These are phyloP conservation scores for Dactylellina parvicollis DNA, from an alignment of 2,329 filamentous ascomycete species.

Conservation along the genomic window DNA sequence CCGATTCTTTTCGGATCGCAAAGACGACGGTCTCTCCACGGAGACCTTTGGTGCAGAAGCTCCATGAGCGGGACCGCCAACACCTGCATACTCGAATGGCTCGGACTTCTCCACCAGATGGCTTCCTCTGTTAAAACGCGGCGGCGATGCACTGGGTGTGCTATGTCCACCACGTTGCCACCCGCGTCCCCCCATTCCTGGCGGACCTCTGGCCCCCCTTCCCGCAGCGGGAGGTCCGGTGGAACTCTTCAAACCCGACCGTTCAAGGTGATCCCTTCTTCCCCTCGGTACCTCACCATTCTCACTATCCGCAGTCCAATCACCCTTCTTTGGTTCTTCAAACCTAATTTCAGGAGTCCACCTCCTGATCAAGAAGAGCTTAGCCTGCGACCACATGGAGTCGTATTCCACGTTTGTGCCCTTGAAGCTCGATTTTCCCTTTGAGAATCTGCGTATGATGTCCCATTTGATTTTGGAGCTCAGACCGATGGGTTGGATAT, in stretches of 20 bases:
- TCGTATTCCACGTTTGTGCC: constrained; percentile 61
- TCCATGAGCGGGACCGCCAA: background rate
- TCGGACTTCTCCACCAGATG: constrained; percentile 30
- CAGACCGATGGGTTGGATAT: constrained; percentile 62
- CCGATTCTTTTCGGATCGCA: background rate
- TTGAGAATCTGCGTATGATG: constrained; percentile 64
- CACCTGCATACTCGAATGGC: constrained; percentile 21
- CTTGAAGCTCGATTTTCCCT: constrained; percentile 41
- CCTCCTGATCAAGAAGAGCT: constrained; percentile 53
- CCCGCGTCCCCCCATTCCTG: background rate
- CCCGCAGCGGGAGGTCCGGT: background rate
- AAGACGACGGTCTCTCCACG: constrained; percentile 21
- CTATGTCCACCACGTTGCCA: constrained; percentile 7
- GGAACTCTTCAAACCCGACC: background rate
- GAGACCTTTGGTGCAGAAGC: constrained; percentile 9
- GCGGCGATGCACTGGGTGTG: constrained; percentile 15
- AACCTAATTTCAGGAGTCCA: constrained; percentile 54
- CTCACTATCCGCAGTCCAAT: constrained; percentile 41
- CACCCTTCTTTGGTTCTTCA: constrained; percentile 26
- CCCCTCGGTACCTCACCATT: constrained; percentile 32
- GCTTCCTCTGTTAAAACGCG: background rate
- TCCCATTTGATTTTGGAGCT: constrained; percentile 64
- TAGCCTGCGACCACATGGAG: constrained; percentile 57
- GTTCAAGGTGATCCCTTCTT: constrained; percentile 32
- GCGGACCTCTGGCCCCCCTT: constrained; percentile 1